Evolutionary conservation across 2,329 filamentous ascomycete genomes (phyloP), one percentile per base, ranked within the genome.

Genomic region (Ascochyta fabae): DNA sequence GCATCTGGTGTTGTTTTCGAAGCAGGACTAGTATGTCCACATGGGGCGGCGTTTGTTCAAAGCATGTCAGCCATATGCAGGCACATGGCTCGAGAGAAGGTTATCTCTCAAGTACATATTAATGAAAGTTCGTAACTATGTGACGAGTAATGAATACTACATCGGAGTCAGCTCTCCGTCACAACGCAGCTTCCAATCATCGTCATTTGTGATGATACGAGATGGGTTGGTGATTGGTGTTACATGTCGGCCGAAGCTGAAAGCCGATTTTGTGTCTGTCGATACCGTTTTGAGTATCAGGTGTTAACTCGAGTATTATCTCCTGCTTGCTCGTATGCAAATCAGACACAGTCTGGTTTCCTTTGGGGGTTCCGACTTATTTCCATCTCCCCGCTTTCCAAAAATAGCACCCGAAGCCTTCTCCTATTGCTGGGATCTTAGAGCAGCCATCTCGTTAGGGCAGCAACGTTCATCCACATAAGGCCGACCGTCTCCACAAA

Each of bases 91-190:
- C 23, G 45, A 45, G 54, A 49, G 35, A 38, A 8, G 23, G 22
- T 22, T 27, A 38, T 45, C 48, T 46, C 48, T 46, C 40, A 40
- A 16, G 39, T 41, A 48, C 48, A 49, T 53, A 46, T 41, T 49
- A 36, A 46, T 53, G 44, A 24, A 22, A 40, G 40, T 29, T 46
- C 15, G 26, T 6, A 24, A 31, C 45, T 42, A 53, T 46, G 31
- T 31, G 22, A 53, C 9, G 34, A 45, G 36, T 57, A 48, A 57
- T 48, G 45, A 40, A 44, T 48, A 57, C 43, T 36, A 53, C 39
- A 19, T 46, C 35, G 16, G 40, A 41, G 27, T 49, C 46, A 35
- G 23, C 36, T 23, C 31, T 44, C 26, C 44, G 22, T 4, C 12
- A 44, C 19, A 29, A 27, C 13, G 5, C 33, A 44, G 6, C 12